These are phyloP conservation scores for Starmera pachycereana DNA, from an alignment of 805 yeast species.

Conservation along the genomic window DNA sequence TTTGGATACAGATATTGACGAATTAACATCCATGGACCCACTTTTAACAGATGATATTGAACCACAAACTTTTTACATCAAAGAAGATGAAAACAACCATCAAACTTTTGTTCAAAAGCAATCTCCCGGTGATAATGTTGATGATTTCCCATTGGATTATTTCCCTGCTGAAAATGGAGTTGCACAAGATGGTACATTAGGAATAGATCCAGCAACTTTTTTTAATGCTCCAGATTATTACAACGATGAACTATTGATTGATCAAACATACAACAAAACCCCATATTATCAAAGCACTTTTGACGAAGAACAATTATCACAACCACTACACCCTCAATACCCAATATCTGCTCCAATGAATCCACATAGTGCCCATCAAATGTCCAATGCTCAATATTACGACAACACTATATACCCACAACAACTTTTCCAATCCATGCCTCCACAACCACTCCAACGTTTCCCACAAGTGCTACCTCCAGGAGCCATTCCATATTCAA, in stretches of 20 bases:
- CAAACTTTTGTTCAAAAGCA: not conserved
- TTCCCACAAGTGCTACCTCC: too few species aligned
- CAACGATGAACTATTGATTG: slow-evolving; percentile 39
- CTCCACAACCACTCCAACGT: too few species aligned
- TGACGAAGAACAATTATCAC: slow-evolving; percentile 2
- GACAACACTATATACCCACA: slow-evolving; percentile 4
- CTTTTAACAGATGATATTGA: not conserved
- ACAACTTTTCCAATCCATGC: too few species aligned
- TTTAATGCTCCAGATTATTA: slow-evolving; percentile 22
- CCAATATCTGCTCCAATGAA: not conserved
- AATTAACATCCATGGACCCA: not conserved
- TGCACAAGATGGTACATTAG: slow-evolving; percentile 3
- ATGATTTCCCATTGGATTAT: slow-evolving; percentile 67
- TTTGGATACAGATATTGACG: slow-evolving; percentile 1
- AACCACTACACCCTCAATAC: not conserved
- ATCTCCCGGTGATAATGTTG: slow-evolving; percentile 15
- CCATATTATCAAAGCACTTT: slow-evolving; percentile 16
- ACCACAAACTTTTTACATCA: slow-evolving; percentile 11
- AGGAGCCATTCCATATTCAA: not conserved
- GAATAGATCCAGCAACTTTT: slow-evolving; percentile 22
- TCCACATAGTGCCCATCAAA: slow-evolving; percentile 5
- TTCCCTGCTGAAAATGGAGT: slow-evolving; percentile 29
- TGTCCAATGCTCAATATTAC: slow-evolving; percentile 19
- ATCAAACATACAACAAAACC: slow-evolving; percentile 37
- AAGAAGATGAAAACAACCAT: slow-evolving; percentile 11